phyloP scores from a whole-genome alignment of 1,284 basidiomycete species.

The Melanopsichium pennsylvanicum region DNA sequence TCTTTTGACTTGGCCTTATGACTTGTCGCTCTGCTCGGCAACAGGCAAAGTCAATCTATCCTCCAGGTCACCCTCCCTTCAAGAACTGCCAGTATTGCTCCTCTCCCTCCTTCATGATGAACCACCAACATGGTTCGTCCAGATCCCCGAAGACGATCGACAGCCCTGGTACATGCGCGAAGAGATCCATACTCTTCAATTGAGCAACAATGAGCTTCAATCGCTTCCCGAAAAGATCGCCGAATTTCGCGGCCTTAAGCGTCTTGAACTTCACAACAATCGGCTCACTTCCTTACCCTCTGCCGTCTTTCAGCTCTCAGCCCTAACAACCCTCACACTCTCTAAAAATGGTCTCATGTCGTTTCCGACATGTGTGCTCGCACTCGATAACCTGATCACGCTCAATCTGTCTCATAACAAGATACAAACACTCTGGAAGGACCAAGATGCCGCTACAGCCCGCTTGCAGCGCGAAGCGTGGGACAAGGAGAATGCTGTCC shows the following conservation, averaged over 20 bases:
- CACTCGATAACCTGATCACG: conserved; percentile 49
- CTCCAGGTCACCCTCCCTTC: conserved; percentile 44
- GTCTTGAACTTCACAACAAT: conserved; percentile 59
- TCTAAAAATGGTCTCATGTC: conserved; percentile 49
- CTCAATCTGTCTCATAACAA: conserved; percentile 60
- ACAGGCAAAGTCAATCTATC: conserved; percentile 49
- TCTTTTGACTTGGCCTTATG: too few relatives aligned
- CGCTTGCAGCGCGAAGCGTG: conserved; percentile 30
- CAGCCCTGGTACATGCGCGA: conserved; percentile 55
- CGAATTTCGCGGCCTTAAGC: conserved; percentile 45
- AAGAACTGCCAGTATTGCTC: conserved; percentile 31
- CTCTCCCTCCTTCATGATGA: conserved; percentile 51
- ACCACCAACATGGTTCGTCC: conserved; percentile 48
- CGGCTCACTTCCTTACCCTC: conserved; percentile 41
- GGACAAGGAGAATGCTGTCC: conserved; percentile 39
- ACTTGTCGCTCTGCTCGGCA: not conserved
- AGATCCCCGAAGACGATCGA: conserved; percentile 41
- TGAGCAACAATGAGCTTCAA: conserved; percentile 49
- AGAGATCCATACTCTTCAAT: conserved; percentile 44
- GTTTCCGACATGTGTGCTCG: conserved; percentile 47
- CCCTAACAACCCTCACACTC: conserved; percentile 53
- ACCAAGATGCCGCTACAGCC: conserved; percentile 18
- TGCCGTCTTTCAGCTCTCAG: conserved; percentile 39
- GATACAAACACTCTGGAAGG: conserved; percentile 51
- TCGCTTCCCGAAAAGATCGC: conserved; percentile 45